Percentiles rank a stretch among this genome's conserved stretches.
These are phyloP conservation scores for Solanum pennellii DNA, from an alignment of 257 asterid genomes.

Conservation along the genomic window DNA sequence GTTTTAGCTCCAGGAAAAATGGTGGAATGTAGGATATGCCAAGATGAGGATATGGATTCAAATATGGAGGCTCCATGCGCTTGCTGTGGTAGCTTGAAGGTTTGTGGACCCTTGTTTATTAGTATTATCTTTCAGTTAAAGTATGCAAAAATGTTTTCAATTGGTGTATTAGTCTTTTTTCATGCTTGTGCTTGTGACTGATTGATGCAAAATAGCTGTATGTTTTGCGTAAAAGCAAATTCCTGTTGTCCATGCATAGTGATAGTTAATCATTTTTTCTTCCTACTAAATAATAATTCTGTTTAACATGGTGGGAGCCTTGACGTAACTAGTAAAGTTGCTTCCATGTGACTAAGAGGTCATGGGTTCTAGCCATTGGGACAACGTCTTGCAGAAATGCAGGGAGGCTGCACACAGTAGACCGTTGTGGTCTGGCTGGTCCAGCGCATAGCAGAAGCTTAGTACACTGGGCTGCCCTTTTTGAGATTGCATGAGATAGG, in stretches of 20 bases:
- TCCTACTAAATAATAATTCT: neutral
- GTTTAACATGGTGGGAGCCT: neutral
- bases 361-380: neutral
- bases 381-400: neutral
- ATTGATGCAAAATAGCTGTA: no score
- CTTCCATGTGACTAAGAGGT: neutral
- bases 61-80: slow-evolving; percentile 94
- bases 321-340: neutral
- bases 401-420: neutral
- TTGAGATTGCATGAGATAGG: neutral
- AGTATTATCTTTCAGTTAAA: neutral
- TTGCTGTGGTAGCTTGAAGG: slow-evolving; percentile 96
- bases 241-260: neutral
- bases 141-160: neutral
- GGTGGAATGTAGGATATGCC: slow-evolving; percentile 94
- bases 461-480: neutral
- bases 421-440: neutral
- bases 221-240: neutral
- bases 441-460: neutral
- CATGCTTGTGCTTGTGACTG: neutral
- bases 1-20: slow-evolving; percentile 47
- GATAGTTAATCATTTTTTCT: neutral
- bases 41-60: slow-evolving; percentile 79
- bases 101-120: slow-evolving; percentile 5
- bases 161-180: neutral